phyloP scores from a whole-genome alignment of 805 yeast genomes.

The Zygoascus tannicola region DNA sequence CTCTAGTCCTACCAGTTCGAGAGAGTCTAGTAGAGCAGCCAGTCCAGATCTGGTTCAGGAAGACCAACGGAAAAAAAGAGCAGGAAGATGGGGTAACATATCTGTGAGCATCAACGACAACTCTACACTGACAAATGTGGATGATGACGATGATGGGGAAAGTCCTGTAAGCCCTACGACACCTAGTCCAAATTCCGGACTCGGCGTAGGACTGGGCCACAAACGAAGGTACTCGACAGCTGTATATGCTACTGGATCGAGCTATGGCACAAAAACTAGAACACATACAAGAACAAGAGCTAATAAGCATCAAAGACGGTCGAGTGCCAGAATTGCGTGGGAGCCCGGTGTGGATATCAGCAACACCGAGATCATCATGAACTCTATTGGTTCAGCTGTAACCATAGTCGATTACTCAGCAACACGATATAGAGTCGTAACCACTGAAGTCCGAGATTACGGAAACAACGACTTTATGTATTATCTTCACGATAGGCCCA shows the following conservation, averaged over 20 bases:
- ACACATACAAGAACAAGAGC: background rate
- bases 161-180: background rate
- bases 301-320: slow-evolving; percentile 26
- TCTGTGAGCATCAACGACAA: background rate
- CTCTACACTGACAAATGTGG: background rate
- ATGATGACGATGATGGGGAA: background rate
- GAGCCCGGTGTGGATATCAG: slow-evolving; percentile 52
- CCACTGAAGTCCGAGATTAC: slow-evolving; percentile 32
- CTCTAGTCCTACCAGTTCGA: no score
- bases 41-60: no score
- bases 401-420: slow-evolving; percentile 45
- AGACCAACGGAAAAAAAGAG: no score
- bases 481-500: slow-evolving; percentile 32
- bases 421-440: slow-evolving; percentile 36
- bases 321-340: slow-evolving; percentile 37
- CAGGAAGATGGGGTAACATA: no score
- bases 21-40: no score
- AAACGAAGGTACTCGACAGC: background rate
- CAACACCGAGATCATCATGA: slow-evolving; percentile 42
- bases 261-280: background rate
- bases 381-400: slow-evolving; percentile 43
- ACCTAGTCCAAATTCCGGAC: background rate
- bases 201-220: background rate
- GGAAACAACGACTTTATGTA: slow-evolving; percentile 24
- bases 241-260: background rate